phyloP scores from a whole-genome alignment of 1,284 basidiomycete genomes.

The Marasmius sp. region DNA sequence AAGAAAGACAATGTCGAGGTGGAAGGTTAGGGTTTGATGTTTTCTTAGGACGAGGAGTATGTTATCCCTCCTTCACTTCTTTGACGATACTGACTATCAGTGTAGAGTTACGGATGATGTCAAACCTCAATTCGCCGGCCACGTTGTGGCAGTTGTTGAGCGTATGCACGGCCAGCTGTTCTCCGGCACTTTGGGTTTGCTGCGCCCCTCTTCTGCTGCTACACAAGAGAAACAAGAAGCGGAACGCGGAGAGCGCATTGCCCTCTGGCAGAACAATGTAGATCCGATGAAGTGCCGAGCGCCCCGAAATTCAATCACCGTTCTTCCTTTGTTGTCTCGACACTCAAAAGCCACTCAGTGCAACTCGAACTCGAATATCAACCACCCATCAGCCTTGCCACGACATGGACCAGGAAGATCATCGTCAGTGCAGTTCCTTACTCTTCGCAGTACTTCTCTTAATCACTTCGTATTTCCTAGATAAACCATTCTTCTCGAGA shows the following conservation, averaged over 20 bases:
- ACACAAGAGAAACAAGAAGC: slow-evolving; percentile 99
- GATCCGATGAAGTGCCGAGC: too few relatives aligned
- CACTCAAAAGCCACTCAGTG: too few relatives aligned
- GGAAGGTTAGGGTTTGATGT: slow-evolving; percentile 93
- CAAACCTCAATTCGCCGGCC: slow-evolving; percentile 95
- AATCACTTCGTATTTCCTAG: too few relatives aligned
- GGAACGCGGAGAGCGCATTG: slow-evolving; percentile 89
- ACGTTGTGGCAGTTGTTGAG: slow-evolving; percentile 97
- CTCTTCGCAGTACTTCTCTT: too few relatives aligned
- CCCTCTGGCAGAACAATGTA: too few relatives aligned
- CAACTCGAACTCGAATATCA: too few relatives aligned
- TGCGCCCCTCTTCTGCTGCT: slow-evolving; percentile 95
- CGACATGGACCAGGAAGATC: too few relatives aligned
- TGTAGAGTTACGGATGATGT: slow-evolving; percentile 91
- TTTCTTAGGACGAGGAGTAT: slow-evolving; percentile 97
- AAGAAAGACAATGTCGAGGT: slow-evolving; percentile 99
- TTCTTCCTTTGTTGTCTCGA: too few relatives aligned
- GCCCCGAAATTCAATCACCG: too few relatives aligned
- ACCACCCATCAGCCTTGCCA: too few relatives aligned
- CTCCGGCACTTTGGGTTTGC: slow-evolving; percentile 92
- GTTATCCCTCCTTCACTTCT: slow-evolving; percentile 23
- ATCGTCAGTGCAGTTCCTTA: too few relatives aligned
- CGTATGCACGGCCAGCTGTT: slow-evolving; percentile 98
- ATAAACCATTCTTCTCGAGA: too few relatives aligned
- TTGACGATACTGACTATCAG: slow-evolving; percentile 10